Conservation (phyloP, 306 rosid species). For the Notholithocarpus densiflorus region DNA sequence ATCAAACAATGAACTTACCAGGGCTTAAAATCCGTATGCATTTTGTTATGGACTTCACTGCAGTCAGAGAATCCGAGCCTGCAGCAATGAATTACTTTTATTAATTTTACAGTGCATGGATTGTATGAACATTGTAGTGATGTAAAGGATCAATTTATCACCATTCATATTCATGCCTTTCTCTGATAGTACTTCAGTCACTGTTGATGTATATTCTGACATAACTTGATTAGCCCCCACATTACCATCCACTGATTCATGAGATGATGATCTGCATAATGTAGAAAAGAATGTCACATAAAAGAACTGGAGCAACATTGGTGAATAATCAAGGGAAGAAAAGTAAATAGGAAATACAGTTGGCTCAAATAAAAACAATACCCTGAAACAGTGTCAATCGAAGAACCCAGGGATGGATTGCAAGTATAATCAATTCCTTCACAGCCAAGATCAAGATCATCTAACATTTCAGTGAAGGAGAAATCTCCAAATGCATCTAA, state of each 20-base stretch:
- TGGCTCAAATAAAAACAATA: slow-evolving; percentile 37
- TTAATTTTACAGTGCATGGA: background rate
- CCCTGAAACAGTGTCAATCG: slow-evolving; percentile 51
- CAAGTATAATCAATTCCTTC: slow-evolving; percentile 50
- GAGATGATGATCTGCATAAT: slow-evolving; percentile 41
- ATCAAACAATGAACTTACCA: slow-evolving; percentile 35
- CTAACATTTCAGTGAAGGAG: slow-evolving; percentile 62
- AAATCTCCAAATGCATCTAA: slow-evolving; percentile 68
- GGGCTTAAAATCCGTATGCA: slow-evolving; percentile 63
- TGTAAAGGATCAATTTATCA: slow-evolving; percentile 12
- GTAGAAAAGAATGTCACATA: slow-evolving; percentile 18
- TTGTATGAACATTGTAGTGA: background rate
- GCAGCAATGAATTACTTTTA: slow-evolving; percentile 19
- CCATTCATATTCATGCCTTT: slow-evolving; percentile 48
- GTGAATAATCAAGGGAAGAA: background rate
- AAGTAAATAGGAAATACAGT: background rate
- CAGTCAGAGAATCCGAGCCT: slow-evolving; percentile 53
- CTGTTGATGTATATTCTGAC: slow-evolving; percentile 56
- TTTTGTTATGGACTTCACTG: slow-evolving; percentile 54
- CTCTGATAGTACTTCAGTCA: slow-evolving; percentile 49
- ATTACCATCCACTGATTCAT: slow-evolving; percentile 33
- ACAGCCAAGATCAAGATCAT: slow-evolving; percentile 52
- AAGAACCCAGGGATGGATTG: slow-evolving; percentile 33
- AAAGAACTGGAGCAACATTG: background rate
- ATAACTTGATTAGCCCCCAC: slow-evolving; percentile 32